Evolutionary conservation across 2,329 filamentous ascomycete species (phyloP).

Genomic region (Aspergillus texensis): DNA sequence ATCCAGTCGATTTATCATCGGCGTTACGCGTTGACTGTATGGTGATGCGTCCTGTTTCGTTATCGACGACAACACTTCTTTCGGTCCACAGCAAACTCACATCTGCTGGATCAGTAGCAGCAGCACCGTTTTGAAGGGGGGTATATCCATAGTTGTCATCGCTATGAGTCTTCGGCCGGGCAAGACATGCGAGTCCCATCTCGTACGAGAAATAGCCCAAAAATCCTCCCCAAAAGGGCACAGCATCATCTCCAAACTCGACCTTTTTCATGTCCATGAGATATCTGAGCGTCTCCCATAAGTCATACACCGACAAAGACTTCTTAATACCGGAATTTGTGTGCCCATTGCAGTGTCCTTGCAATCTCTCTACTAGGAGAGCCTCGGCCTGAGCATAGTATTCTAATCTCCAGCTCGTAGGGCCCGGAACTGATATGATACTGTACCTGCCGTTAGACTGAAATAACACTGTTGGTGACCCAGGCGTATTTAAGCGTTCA

Average conservation of each 20-base stretch:
- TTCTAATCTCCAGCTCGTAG: conserved; percentile 41
- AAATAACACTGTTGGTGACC: conserved; percentile 38
- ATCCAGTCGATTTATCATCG: conserved; percentile 52
- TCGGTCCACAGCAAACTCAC: conserved; percentile 76
- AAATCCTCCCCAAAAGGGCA: conserved; percentile 78
- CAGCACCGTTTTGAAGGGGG: background rate
- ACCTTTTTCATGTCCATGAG: conserved; percentile 47
- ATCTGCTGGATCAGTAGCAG: conserved; percentile 60
- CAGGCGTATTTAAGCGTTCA: conserved; percentile 36
- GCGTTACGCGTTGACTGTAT: conserved; percentile 66
- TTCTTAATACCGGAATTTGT: conserved; percentile 16
- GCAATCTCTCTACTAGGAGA: conserved; percentile 28
- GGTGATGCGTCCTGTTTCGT: conserved; percentile 61
- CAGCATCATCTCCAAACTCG: conserved; percentile 32
- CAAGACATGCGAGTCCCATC: conserved; percentile 64
- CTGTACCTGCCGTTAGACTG: conserved; percentile 49
- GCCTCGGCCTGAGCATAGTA: conserved; percentile 30
- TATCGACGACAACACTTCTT: conserved; percentile 76
- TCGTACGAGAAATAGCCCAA: conserved; percentile 87
- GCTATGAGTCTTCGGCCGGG: conserved; percentile 51
- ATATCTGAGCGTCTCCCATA: conserved; percentile 41
- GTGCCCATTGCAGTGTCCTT: background rate
- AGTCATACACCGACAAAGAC: conserved; percentile 24
- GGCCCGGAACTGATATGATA: conserved; percentile 39
- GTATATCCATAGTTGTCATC: conserved; percentile 18